Evolutionary conservation across 306 rosid genomes (phyloP), one percentile per base, ranked within the genome.

Genomic region (Dryas drummondii): DNA sequence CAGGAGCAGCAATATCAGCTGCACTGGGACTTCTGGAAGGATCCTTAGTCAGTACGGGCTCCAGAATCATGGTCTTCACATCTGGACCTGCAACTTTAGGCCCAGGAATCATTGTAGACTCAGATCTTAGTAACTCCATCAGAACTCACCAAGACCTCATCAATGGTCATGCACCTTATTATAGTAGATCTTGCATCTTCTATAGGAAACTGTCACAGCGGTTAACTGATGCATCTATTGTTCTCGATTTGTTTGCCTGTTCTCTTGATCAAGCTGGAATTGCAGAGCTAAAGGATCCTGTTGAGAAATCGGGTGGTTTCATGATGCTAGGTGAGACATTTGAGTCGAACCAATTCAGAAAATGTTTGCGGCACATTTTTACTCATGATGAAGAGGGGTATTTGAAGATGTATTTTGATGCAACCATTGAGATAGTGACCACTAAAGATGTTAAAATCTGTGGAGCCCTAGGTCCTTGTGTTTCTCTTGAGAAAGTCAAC

Each of bases 391-490:
- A 74, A 22, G 89, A 84, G 75, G 97, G 93, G 16, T 77, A 82
- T 75, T 58, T 93, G 88, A 82, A 82, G 59, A 93, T 91, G 93
- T 78, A 85, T 66, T 88, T 89, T 66, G 97, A 89, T 80, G 96
- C 97, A 22, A 89, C 98, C 71, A 79, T 93, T 66, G 96, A 93
- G 80, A 62, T 93, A 61, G 96, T 93, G 73, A 87, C 97, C 51
- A 87, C 96, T 47, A 88, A 81, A 74, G 98, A 91, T 82, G 86
- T 93, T 37, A 89, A 89, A 84, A 89, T 93, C 32, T 89, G 91
- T 74, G 98, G 98, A 76, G 98, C 98, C 46, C 91, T 91, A 62
- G 98, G 98, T 64, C 96, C 98, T 66, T 93, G 98, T 54, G 87
- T 87, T 37, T 93, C 98, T 66, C 96, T 88, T 72, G 79, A 61